phyloP scores from a whole-genome alignment of 306 rosid genomes.

The Spatholobus suberectus region DNA sequence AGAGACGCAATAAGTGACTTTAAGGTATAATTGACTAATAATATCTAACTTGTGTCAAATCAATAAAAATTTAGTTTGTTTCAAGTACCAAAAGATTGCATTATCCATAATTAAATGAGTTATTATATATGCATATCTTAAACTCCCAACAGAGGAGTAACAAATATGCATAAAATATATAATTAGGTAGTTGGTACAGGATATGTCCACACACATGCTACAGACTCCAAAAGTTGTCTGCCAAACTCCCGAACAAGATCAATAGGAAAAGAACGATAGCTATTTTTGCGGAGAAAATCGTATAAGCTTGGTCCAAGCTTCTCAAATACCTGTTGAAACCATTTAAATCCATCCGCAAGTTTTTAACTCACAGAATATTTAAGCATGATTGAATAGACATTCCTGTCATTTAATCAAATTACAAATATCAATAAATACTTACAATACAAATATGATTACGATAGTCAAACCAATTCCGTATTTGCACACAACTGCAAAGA shows the following conservation, averaged over 20 bases:
- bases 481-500: conserved; percentile 96
- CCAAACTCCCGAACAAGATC: conserved; percentile 95
- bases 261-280: conserved; percentile 88
- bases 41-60: conserved; percentile 15
- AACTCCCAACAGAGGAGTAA: conserved; percentile 36
- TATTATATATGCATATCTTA: conserved; percentile 36
- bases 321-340: conserved; percentile 92
- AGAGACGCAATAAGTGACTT: conserved; percentile 29
- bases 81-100: conserved; percentile 17
- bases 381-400: conserved; percentile 64
- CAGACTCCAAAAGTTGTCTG: conserved; percentile 95
- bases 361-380: conserved; percentile 75
- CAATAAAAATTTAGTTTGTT: conserved; percentile 7
- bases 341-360: conserved; percentile 89
- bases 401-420: conserved; percentile 67
- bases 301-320: conserved; percentile 95
- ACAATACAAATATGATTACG: conserved; percentile 91
- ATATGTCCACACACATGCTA: conserved; percentile 92
- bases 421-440: conserved; percentile 75
- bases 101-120: conserved; percentile 14
- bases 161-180: conserved; percentile 41
- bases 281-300: conserved; percentile 93
- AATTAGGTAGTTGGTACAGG: conserved; percentile 65
- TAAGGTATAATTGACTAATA: conserved; percentile 8
- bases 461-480: conserved; percentile 96